Evolutionary conservation across 2,329 filamentous ascomycete species (phyloP).

Genomic region (Exophiala calicioides): DNA sequence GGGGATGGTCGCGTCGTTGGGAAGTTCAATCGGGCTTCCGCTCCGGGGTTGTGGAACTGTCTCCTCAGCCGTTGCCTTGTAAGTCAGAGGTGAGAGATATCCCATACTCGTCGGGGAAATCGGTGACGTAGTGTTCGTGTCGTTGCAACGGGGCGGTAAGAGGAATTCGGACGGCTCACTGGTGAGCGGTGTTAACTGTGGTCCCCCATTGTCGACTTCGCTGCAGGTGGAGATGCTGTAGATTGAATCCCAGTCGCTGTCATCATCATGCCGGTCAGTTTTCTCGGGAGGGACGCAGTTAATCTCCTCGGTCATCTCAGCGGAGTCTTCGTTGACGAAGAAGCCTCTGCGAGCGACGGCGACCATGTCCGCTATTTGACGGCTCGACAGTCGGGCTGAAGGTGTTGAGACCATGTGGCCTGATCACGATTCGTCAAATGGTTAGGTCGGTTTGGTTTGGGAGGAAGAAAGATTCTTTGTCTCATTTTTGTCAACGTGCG

Average conservation of each 20-base stretch:
- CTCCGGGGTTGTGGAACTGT: neutral
- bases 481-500: neutral
- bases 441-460: no score
- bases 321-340: no score
- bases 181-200: neutral
- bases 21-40: neutral
- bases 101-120: neutral
- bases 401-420: no score
- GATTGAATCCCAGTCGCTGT: no score
- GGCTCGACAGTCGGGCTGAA: no score
- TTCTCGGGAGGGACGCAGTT: no score
- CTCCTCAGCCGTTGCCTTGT: neutral
- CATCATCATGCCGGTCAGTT: no score
- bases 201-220: neutral
- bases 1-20: constrained; percentile 2
- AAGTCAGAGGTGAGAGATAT: neutral
- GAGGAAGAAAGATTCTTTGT: neutral
- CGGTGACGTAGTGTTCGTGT: neutral
- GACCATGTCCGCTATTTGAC: no score
- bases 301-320: no score
- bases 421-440: no score
- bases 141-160: neutral
- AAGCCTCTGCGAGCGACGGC: no score
- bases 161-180: neutral
- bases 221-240: no score